phyloP scores from a whole-genome alignment of 352 stramenopile genomes.

The Phytopythium delawarense region DNA sequence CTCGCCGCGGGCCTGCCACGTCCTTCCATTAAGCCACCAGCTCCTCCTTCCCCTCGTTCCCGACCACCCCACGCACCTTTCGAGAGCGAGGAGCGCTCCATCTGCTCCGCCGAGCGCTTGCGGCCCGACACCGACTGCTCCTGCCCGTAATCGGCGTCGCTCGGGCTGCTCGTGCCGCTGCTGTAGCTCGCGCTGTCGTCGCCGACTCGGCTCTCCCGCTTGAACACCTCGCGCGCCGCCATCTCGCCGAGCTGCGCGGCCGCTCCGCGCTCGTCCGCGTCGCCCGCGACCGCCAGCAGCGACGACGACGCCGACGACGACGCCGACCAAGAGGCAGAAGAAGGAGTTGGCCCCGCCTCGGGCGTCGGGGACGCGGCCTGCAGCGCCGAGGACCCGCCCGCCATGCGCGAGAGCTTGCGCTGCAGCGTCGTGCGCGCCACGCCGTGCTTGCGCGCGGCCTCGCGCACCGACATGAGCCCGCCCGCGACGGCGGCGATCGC shows the following conservation, averaged over 20 bases:
- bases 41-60: no score
- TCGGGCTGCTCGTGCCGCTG: conserved; percentile 12
- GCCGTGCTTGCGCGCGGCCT: conserved; percentile 64
- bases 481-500: conserved; percentile 57
- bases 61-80: conserved; percentile 17
- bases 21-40: neutral
- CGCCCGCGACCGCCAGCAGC: neutral
- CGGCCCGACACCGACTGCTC: conserved; percentile 12
- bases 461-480: conserved; percentile 60
- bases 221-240: conserved; percentile 7
- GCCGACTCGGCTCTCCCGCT: conserved; percentile 8
- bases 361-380: neutral
- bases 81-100: conserved; percentile 16
- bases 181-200: neutral
- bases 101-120: conserved; percentile 46
- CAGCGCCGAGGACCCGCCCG: neutral
- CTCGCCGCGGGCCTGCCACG: conserved; percentile 54
- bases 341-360: neutral
- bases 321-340: no score
- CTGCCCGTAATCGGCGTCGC: conserved; percentile 15
- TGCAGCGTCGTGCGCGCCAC: conserved; percentile 77
- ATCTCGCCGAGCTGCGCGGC: conserved; percentile 2
- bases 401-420: conserved; percentile 41
- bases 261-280: conserved; percentile 6
- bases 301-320: neutral